A percentile compares a stretch with the other conserved stretches of the same genome.
phyloP scores from a whole-genome alignment of 257 asterid species.

The Avicennia marina region DNA sequence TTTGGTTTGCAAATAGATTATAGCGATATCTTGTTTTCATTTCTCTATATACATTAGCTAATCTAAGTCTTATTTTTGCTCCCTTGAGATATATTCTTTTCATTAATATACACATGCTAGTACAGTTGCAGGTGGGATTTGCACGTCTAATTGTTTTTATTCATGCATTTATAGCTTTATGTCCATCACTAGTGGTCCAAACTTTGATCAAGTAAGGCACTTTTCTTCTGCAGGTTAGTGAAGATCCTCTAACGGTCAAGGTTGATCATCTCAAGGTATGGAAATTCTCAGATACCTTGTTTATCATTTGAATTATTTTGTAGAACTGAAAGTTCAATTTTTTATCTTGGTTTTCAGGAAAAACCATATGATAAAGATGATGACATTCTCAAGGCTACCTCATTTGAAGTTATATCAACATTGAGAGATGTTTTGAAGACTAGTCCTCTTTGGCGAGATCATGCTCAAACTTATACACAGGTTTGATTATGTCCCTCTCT shows the following conservation, averaged over 20 bases:
- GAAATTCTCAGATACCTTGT: constrained; percentile 8
- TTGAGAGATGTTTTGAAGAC: constrained; percentile 87
- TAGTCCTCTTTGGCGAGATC: constrained; percentile 95
- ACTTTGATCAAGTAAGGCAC: constrained; percentile 24
- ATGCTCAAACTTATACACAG: constrained; percentile 93
- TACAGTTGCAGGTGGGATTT: no score
- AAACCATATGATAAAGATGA: constrained; percentile 80
- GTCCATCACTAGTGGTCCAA: constrained; percentile 6
- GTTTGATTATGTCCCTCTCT: constrained; percentile 29
- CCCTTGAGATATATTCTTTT: neutral
- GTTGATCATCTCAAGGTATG: constrained; percentile 95
- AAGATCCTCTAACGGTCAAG: constrained; percentile 91
- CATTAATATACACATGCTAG: neutral
- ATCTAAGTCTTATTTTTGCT: no score
- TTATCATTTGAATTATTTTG: constrained; percentile 7
- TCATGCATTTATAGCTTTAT: no score
- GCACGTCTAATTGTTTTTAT: no score
- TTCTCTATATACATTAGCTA: neutral
- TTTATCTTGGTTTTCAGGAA: constrained; percentile 44
- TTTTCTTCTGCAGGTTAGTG: constrained; percentile 72
- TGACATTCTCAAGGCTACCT: constrained; percentile 88
- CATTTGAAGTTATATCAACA: constrained; percentile 93
- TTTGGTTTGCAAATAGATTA: neutral
- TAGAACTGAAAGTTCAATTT: constrained; percentile 3
- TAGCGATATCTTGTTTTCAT: neutral